Evolutionary conservation across 192 early-diverging fungal genomes (phyloP).

Genomic region (Dissophora ornata): DNA sequence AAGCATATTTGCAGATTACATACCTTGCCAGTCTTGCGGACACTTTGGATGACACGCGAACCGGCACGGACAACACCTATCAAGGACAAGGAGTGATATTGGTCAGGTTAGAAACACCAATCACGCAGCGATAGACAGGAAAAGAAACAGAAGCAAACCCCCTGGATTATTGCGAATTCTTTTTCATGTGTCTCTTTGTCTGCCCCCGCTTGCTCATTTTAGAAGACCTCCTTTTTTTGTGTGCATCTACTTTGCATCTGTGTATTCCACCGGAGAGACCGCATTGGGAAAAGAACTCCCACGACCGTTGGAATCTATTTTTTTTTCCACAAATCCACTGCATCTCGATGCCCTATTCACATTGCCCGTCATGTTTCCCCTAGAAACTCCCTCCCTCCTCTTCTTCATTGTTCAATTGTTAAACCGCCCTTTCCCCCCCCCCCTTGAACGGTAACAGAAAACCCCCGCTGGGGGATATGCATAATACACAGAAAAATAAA

Average conservation of each 20-base stretch:
- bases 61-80: constrained; percentile 34
- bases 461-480: no score
- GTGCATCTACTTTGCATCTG: no score
- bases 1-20: no score
- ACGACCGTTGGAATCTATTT: constrained; percentile 22
- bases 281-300: constrained; percentile 1
- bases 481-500: neutral
- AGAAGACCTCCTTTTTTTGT: no score
- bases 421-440: neutral
- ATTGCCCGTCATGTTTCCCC: neutral
- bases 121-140: no score
- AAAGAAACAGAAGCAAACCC: neutral
- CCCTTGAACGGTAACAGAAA: no score
- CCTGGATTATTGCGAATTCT: neutral
- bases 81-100: no score
- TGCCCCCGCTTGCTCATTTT: no score
- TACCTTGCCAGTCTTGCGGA: constrained; percentile 56
- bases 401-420: neutral
- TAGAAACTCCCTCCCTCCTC: neutral
- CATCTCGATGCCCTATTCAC: no score
- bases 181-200: constrained; percentile 6
- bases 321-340: no score
- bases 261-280: no score
- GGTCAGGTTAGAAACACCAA: no score
- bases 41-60: constrained; percentile 50